Evolutionary conservation across 2,329 filamentous ascomycete species (phyloP).

Genomic region (Claviceps sp.): DNA sequence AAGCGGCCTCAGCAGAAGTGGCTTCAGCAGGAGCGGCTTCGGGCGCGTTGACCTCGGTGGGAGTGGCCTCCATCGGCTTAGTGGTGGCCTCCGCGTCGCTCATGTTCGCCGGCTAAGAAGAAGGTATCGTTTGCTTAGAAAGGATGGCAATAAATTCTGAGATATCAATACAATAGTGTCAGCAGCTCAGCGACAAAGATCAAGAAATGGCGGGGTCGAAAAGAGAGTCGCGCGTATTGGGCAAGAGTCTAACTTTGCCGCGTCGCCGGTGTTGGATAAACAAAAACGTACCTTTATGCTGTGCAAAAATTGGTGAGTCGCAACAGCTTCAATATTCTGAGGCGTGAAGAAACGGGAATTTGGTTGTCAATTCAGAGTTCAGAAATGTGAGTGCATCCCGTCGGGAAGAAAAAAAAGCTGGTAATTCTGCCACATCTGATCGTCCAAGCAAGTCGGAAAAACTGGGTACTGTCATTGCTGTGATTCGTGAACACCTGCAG

Average conservation of each 20-base stretch:
- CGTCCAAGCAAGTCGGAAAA: neutral
- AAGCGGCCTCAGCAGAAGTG: conserved; percentile 13
- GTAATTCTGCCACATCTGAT: conserved; percentile 6
- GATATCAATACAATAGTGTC: neutral
- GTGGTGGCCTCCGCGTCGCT: conserved; percentile 12
- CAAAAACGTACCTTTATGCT: neutral
- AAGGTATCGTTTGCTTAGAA: neutral
- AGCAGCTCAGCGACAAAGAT: neutral
- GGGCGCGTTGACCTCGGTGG: conserved; percentile 10
- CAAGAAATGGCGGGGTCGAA: neutral
- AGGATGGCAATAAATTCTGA: neutral
- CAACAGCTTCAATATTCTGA: too few species aligned
- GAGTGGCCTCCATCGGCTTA: conserved; percentile 14
- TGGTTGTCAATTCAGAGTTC: neutral
- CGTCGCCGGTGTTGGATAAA: neutral
- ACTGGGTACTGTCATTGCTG: neutral
- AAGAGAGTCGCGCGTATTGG: neutral
- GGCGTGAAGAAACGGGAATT: neutral
- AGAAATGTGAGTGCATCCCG: neutral
- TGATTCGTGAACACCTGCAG: too few species aligned
- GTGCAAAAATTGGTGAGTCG: neutral
- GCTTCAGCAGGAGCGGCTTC: conserved; percentile 14
- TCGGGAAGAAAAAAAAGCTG: conserved; percentile 2
- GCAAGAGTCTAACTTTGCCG: conserved; percentile 1
- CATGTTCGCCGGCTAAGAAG: conserved; percentile 2